phyloP scores from a whole-genome alignment of 1,139 yeast species.

The Nakaseomyces uthaithaninus region DNA sequence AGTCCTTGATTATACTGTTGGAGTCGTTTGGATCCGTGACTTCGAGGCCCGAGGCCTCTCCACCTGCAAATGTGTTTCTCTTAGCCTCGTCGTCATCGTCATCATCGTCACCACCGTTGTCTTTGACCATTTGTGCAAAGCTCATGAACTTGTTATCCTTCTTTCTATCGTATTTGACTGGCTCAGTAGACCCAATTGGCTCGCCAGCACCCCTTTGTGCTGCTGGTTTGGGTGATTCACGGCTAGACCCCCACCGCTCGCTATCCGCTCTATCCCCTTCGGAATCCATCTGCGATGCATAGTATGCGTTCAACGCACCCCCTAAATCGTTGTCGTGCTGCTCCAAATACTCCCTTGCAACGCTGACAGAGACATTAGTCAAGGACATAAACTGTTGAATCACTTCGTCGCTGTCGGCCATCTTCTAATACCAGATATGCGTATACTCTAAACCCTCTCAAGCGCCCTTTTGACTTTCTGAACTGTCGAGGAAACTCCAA shows the following conservation, averaged over 20 bases:
- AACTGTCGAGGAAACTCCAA: no score
- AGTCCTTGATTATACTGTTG: conserved; percentile 46
- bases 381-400: conserved; percentile 49
- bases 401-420: conserved; percentile 22
- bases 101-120: conserved; percentile 35
- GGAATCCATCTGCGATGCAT: conserved; percentile 16
- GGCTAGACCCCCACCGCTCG: conserved; percentile 2
- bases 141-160: conserved; percentile 38
- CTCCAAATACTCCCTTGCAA: conserved; percentile 39
- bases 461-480: no score
- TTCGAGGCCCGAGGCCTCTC: conserved; percentile 87
- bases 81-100: conserved; percentile 61
- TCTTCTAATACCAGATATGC: not conserved
- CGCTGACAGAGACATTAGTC: conserved; percentile 39
- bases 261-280: conserved; percentile 5
- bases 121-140: conserved; percentile 44
- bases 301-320: conserved; percentile 32
- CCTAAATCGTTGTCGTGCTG: conserved; percentile 32
- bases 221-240: conserved; percentile 6
- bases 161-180: conserved; percentile 8
- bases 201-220: conserved; percentile 4
- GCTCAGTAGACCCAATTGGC: conserved; percentile 5
- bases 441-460: not conserved
- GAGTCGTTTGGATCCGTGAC: conserved; percentile 80
- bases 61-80: conserved; percentile 77